Evolutionary conservation across 768 basidiomycete species (phyloP).

Genomic region (Lanmaoa pseudosensibilis): DNA sequence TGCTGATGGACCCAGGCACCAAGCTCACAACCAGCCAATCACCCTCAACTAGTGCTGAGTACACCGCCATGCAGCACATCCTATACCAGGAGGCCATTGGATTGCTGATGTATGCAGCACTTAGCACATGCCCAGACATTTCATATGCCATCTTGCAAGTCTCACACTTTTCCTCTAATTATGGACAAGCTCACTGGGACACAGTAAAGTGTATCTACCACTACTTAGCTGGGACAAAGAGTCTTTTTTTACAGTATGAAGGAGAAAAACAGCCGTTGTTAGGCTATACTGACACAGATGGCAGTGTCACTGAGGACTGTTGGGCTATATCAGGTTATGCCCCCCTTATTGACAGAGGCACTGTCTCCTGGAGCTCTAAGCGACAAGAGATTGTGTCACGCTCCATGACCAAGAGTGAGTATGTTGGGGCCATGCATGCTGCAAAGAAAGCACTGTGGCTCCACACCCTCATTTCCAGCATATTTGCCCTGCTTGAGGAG

Average conservation of each 20-base stretch:
- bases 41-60: too few species aligned
- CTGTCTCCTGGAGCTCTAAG: conserved; percentile 36
- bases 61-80: too few species aligned
- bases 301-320: conserved; percentile 5
- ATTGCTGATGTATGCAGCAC: neutral
- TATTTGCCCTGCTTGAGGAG: too few species aligned
- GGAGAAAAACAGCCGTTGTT: too few species aligned
- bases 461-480: too few species aligned
- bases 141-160: neutral
- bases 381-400: conserved; percentile 37
- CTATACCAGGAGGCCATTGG: conserved; percentile 21
- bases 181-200: too few species aligned
- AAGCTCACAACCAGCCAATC: too few species aligned
- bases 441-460: conserved; percentile 29
- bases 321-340: conserved; percentile 19
- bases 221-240: too few species aligned
- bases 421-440: conserved; percentile 24
- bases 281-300: conserved; percentile 9
- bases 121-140: neutral
- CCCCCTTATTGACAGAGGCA: conserved; percentile 14
- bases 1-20: too few species aligned
- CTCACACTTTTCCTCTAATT: too few species aligned
- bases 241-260: too few species aligned
- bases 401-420: conserved; percentile 40
- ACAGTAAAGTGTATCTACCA: too few species aligned